phyloP scores from a whole-genome alignment of 2,329 filamentous ascomycete genomes.

The Paecilomyces sp. region DNA sequence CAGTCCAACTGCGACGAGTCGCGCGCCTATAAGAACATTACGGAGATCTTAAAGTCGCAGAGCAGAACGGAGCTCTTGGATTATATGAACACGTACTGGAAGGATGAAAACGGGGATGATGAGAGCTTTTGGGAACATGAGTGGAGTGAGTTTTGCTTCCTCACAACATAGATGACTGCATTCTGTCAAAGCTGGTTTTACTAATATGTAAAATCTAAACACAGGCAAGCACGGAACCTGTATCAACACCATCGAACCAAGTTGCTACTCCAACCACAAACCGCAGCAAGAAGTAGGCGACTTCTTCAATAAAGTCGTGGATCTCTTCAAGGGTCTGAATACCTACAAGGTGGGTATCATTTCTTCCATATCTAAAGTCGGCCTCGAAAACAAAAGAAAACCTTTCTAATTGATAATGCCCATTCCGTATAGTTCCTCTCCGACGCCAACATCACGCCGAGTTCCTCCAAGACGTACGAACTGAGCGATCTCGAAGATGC shows the following conservation, averaged over 20 bases:
- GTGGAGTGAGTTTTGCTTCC: constrained; percentile 37
- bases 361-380: not conserved
- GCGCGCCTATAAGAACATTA: constrained; percentile 52
- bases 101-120: constrained; percentile 47
- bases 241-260: constrained; percentile 59
- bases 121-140: constrained; percentile 63
- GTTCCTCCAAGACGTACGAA: constrained; percentile 44
- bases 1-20: constrained; percentile 48
- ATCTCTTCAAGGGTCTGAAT: constrained; percentile 50
- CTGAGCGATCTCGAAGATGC: constrained; percentile 45
- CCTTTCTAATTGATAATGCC: no score
- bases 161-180: no score
- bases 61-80: constrained; percentile 44
- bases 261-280: constrained; percentile 54
- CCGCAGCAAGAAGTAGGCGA: constrained; percentile 52
- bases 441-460: constrained; percentile 50
- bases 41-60: constrained; percentile 45
- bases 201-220: not conserved
- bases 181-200: no score
- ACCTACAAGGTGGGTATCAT: constrained; percentile 40
- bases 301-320: constrained; percentile 50
- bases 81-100: constrained; percentile 57
- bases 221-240: constrained; percentile 61
- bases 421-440: constrained; percentile 36
- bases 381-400: no score